phyloP scores from a whole-genome alignment of 257 asterid genomes.

The Buddleja alternifolia region DNA sequence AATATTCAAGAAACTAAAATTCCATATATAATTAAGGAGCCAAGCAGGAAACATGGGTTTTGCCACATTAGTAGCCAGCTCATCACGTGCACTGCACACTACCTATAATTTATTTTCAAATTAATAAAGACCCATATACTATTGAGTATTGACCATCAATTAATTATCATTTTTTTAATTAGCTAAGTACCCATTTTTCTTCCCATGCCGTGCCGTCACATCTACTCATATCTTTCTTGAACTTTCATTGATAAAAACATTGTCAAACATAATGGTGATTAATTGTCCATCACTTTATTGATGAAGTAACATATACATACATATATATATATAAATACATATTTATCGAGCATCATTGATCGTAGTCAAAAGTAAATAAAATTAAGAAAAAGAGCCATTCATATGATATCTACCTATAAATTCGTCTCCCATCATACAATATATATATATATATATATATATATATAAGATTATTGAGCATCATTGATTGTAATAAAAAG shows the following conservation, averaged over 20 bases:
- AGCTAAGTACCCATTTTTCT: slow-evolving; percentile 31
- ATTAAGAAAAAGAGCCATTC: slow-evolving; percentile 14
- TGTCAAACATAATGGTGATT: slow-evolving; percentile 12
- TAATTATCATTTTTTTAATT: slow-evolving; percentile 34
- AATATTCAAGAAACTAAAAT: slow-evolving; percentile 26
- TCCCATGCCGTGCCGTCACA: slow-evolving; percentile 74
- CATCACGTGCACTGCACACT: slow-evolving; percentile 56
- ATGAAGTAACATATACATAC: not conserved
- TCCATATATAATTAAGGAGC: not conserved
- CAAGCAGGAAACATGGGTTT: slow-evolving; percentile 31
- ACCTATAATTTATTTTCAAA: slow-evolving; percentile 26
- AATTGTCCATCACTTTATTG: slow-evolving; percentile 22
- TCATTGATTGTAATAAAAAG: too few species aligned
- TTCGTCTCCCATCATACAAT: slow-evolving; percentile 30
- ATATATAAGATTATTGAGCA: not conserved
- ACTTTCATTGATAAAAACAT: slow-evolving; percentile 20
- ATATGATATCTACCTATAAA: slow-evolving; percentile 20
- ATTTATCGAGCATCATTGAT: not conserved
- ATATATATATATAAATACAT: not conserved
- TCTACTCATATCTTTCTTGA: slow-evolving; percentile 47
- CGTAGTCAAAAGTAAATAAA: not conserved
- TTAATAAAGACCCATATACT: slow-evolving; percentile 26
- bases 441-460: not conserved
- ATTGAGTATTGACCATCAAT: slow-evolving; percentile 44
- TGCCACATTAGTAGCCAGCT: slow-evolving; percentile 38